phyloP scores from a whole-genome alignment of 306 rosid species.

The Cucurbita pepo region DNA sequence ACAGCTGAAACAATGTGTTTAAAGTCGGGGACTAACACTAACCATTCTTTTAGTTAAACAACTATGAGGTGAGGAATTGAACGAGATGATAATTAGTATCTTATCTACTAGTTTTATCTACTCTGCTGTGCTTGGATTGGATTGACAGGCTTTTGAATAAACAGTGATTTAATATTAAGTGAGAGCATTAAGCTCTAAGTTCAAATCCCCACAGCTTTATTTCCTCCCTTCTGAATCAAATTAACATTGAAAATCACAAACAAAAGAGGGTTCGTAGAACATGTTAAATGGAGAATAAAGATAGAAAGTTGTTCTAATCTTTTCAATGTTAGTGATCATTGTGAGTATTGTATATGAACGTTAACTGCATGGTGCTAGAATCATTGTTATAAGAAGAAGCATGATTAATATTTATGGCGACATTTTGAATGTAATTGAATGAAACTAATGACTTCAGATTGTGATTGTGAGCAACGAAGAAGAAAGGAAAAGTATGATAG shows the following conservation, averaged over 20 bases:
- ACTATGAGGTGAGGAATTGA: no score
- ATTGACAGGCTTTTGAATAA: neutral
- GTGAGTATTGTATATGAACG: neutral
- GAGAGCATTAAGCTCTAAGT: neutral
- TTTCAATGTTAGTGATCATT: neutral
- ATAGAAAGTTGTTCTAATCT: neutral
- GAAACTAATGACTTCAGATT: constrained; percentile 31
- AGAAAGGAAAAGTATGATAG: constrained; percentile 33
- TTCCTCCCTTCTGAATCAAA: neutral
- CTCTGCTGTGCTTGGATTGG: neutral
- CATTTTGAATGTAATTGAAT: neutral
- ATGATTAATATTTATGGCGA: neutral
- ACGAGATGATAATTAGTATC: no score
- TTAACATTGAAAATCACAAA: neutral
- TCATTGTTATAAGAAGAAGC: neutral
- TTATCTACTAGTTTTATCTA: no score
- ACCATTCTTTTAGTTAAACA: no score
- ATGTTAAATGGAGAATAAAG: neutral
- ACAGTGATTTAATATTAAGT: neutral
- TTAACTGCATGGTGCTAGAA: neutral
- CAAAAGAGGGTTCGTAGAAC: neutral
- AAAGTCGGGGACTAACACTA: no score
- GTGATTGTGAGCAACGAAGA: constrained; percentile 57
- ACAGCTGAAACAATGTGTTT: no score
- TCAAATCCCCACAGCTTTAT: neutral